Evolutionary conservation across 331 rosid species (phyloP), one percentile per base, ranked within the genome.

Genomic region (Malus hybrid): DNA sequence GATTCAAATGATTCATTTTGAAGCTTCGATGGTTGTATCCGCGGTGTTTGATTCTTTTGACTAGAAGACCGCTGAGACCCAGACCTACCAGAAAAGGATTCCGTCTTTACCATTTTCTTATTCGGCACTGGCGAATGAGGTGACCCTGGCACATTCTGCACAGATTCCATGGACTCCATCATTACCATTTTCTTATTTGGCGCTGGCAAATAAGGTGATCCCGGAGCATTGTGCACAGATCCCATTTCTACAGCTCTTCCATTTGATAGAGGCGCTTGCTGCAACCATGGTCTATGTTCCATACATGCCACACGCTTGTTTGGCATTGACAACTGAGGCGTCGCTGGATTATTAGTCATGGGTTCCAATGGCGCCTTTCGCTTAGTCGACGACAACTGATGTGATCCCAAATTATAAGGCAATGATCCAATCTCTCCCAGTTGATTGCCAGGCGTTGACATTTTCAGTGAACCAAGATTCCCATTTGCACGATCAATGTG

Each of bases 201-300:
- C 16, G 85, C 75, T 16, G 81, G 86, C 1, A 71, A 70, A 77
- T 80, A 82, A 65, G 80, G 85, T 7, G 76, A 20, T 42, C 80
- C 80, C 18, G 87, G 88, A 73, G 82, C 65, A 79, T 39, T 85
- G 24, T 87, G 69, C 32, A 52, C 56, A 19, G 90, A 73, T 71
- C 80, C 92, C 79, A 83, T 42, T 71, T 86, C 93, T 50, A 27
- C 48, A 50, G 82, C 61, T 39, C 81, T 80, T 85, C 24, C 88
- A 67, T 78, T 84, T 39, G 88, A 67, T 32, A 81, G 63, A 54
- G 97, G 71, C 34, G 10, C 80, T 74, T 85, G 92, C 76, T 84
- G 98, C 86, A 88, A 79, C 99, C 97, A 89, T 74, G 97, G 97
- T 56, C 93, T 88, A 65, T 81, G 83, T 52, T 80, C 93, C 83